Evolutionary conservation across 2,329 filamentous ascomycete species (phyloP).

Genomic region (Helminthosporium solani): DNA sequence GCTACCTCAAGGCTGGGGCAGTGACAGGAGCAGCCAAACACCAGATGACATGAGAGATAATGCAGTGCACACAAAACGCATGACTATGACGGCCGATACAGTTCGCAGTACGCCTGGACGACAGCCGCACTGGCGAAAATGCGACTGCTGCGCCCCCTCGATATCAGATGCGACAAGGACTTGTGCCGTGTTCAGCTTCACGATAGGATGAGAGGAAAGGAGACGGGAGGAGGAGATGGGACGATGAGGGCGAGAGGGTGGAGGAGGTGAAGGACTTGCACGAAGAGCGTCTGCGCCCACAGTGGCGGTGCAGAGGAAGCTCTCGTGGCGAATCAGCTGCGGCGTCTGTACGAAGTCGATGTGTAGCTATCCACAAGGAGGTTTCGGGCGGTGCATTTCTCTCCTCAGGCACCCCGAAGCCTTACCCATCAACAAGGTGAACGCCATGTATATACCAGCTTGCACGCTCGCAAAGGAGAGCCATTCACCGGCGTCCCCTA

Average conservation of each 20-base stretch:
- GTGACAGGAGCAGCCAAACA: constrained; percentile 2
- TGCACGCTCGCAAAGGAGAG: constrained; percentile 9
- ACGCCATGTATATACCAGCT: constrained; percentile 23
- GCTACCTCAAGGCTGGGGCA: constrained; percentile 6
- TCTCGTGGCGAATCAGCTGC: constrained; percentile 17
- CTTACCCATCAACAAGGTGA: constrained; percentile 26
- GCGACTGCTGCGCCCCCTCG: constrained; percentile 26
- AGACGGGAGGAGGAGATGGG: too few species aligned
- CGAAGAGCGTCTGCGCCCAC: constrained; percentile 10
- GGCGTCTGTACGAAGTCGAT: constrained; percentile 15
- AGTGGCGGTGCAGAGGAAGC: constrained; percentile 11
- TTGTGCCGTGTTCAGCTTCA: constrained; percentile 1
- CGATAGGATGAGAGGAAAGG: constrained; percentile 23
- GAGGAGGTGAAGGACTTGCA: constrained; percentile 9
- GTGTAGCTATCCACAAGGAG: too few species aligned
- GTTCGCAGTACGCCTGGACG: constrained; percentile 18
- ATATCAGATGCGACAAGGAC: background rate
- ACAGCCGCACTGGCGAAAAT: constrained; percentile 10
- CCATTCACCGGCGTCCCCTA: constrained; percentile 25
- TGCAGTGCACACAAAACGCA: background rate
- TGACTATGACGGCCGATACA: constrained; percentile 3
- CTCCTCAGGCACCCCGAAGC: constrained; percentile 27
- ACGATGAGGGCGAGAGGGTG: too few species aligned
- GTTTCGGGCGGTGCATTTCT: constrained; percentile 15
- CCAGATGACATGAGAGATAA: constrained; percentile 2